A percentile compares a stretch with the other conserved stretches of the same genome.
Evolutionary conservation across 768 basidiomycete genomes (phyloP).

Genomic region (Gymnopilus dilepis): DNA sequence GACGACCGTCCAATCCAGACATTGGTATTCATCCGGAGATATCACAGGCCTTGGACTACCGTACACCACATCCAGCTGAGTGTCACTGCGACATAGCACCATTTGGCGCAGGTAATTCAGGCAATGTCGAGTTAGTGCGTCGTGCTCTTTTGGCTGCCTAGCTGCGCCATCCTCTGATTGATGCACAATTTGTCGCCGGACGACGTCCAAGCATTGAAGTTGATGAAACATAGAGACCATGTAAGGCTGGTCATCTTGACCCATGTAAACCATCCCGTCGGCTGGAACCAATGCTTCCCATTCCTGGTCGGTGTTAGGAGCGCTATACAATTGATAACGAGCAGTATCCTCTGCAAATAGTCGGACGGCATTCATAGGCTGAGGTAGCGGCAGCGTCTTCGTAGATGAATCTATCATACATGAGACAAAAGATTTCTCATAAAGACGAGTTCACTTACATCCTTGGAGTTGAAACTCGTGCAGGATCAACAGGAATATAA

Average conservation of each 20-base stretch:
- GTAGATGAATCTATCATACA: too few species aligned
- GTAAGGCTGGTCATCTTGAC: background rate
- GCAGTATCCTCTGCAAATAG: too few species aligned
- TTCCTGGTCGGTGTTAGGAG: too few species aligned
- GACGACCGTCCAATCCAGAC: background rate
- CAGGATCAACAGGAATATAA: too few species aligned
- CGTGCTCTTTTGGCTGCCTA: background rate
- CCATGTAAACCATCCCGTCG: background rate
- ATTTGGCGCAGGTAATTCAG: constrained; percentile 2
- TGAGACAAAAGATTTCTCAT: too few species aligned
- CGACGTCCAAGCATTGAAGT: background rate
- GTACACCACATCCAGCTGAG: background rate
- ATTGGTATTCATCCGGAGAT: background rate
- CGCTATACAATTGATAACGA: too few species aligned
- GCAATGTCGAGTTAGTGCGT: background rate
- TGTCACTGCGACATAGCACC: background rate
- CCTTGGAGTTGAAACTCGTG: too few species aligned
- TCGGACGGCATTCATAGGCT: too few species aligned
- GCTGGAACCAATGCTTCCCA: background rate
- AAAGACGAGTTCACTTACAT: too few species aligned
- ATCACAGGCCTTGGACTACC: background rate
- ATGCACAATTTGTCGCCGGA: background rate
- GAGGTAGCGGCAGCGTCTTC: too few species aligned
- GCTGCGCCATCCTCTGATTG: background rate
- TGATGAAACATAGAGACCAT: background rate